These are phyloP conservation scores for Hymenoscyphus scutula DNA, from an alignment of 2,329 filamentous ascomycete genomes.

Conservation along the genomic window DNA sequence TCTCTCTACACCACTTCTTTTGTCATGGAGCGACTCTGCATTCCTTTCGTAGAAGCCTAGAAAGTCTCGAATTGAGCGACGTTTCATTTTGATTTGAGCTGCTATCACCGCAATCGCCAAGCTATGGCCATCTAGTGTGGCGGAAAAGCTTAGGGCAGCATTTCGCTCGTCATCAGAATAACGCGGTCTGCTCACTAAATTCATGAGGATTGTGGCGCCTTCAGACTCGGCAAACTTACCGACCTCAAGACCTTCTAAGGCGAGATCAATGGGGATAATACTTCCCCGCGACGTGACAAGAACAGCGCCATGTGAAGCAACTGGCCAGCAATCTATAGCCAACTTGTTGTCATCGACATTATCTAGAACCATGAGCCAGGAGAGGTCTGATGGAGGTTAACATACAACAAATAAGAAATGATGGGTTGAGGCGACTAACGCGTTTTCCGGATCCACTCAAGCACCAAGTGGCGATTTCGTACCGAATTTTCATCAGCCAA, in stretches of 20 bases:
- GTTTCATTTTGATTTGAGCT: conserved; percentile 1
- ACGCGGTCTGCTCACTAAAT: background rate
- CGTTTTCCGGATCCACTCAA: conserved; percentile 11
- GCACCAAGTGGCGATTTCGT: background rate
- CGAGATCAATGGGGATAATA: conserved; percentile 6
- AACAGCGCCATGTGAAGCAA: background rate
- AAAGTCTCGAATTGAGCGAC: background rate
- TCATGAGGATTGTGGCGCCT: conserved; percentile 1
- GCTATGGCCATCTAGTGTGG: conserved; percentile 4
- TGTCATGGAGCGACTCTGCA: background rate
- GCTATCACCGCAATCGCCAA: conserved; percentile 12
- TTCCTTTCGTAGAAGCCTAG: background rate
- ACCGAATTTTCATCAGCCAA: no score
- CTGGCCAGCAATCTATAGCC: conserved; percentile 9
- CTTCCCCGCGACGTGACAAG: conserved; percentile 10
- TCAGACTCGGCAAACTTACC: background rate
- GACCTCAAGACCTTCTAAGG: background rate
- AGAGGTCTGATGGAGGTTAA: no score
- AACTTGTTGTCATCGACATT: conserved; percentile 11
- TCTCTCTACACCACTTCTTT: background rate
- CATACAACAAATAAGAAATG: no score
- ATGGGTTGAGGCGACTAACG: background rate
- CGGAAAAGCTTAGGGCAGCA: background rate
- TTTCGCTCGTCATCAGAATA: conserved; percentile 8
- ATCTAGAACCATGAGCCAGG: conserved; percentile 16